Conservation (phyloP, 331 rosid genomes). For the Telfairia occidentalis region DNA sequence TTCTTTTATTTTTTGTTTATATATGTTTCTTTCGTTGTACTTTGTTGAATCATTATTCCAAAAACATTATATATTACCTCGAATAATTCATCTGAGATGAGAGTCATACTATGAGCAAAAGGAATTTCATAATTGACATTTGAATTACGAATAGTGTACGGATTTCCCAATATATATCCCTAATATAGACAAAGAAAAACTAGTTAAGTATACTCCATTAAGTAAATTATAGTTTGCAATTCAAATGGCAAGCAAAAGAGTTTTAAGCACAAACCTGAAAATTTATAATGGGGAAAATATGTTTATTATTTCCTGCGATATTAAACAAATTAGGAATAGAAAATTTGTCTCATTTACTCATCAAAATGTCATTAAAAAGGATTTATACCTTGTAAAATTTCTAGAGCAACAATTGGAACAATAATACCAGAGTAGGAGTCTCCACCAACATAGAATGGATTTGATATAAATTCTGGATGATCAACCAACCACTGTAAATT, state of each 20-base stretch:
- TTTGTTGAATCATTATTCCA: no score
- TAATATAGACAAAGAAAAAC: background rate
- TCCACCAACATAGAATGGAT: slow-evolving; percentile 23
- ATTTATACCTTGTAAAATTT: slow-evolving; percentile 13
- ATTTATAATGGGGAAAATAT: background rate
- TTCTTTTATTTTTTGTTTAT: no score
- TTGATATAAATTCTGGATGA: slow-evolving; percentile 21
- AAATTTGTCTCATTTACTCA: no score
- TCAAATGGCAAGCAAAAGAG: background rate
- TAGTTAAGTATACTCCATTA: background rate
- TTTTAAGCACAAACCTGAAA: background rate
- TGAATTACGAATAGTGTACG: slow-evolving; percentile 4
- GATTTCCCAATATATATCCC: slow-evolving; percentile 18
- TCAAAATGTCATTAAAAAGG: background rate
- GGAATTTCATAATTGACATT: background rate
- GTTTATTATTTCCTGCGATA: background rate
- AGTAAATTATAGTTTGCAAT: background rate
- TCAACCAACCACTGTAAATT: slow-evolving; percentile 14
- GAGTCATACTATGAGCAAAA: slow-evolving; percentile 20
- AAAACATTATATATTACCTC: slow-evolving; percentile 1
- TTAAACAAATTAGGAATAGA: background rate
- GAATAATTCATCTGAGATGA: slow-evolving; percentile 19
- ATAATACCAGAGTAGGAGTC: slow-evolving; percentile 23
- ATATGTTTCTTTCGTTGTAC: background rate
- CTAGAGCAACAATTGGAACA: slow-evolving; percentile 15